phyloP scores from a whole-genome alignment of 495 filamentous ascomycete genomes.

The Penicillium maclennaniae region DNA sequence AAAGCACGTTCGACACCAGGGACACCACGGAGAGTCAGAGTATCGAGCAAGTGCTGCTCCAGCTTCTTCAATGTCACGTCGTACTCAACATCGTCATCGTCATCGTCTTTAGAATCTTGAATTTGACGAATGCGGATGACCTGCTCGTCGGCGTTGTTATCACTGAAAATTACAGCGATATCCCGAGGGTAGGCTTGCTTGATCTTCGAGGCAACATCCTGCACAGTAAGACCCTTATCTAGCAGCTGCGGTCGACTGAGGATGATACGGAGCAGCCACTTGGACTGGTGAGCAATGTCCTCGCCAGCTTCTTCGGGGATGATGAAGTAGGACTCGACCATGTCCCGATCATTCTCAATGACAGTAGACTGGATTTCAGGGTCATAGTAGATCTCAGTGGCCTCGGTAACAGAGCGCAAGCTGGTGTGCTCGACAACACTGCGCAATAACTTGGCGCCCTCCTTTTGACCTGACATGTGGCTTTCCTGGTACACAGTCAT shows the following conservation, averaged over 20 bases:
- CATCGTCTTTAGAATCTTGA: conserved; percentile 64
- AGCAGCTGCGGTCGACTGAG: conserved; percentile 89
- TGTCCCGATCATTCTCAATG: conserved; percentile 84
- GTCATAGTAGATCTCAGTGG: conserved; percentile 96
- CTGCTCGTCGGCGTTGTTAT: conserved; percentile 95
- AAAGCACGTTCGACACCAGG: conserved; percentile 84
- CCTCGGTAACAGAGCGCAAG: conserved; percentile 81
- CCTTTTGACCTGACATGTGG: conserved; percentile 56
- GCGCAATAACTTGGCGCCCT: conserved; percentile 79
- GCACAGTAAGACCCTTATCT: conserved; percentile 87
- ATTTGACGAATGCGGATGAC: conserved; percentile 91
- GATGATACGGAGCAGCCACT: conserved; percentile 93
- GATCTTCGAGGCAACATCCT: conserved; percentile 86
- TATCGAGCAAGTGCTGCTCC: conserved; percentile 86
- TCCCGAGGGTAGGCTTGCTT: conserved; percentile 84
- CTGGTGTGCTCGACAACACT: conserved; percentile 93
- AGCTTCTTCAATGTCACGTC: conserved; percentile 87
- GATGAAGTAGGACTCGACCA: conserved; percentile 96
- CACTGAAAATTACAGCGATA: conserved; percentile 90
- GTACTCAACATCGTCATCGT: conserved; percentile 78
- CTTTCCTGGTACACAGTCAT: conserved; percentile 88
- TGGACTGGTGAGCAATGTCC: conserved; percentile 72
- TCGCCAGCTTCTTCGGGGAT: conserved; percentile 79
- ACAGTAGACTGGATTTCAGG: conserved; percentile 81
- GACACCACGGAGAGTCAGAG: conserved; percentile 84